Conservation (phyloP, 192 early-diverging fungal genomes). For the Backusella australiensis region DNA sequence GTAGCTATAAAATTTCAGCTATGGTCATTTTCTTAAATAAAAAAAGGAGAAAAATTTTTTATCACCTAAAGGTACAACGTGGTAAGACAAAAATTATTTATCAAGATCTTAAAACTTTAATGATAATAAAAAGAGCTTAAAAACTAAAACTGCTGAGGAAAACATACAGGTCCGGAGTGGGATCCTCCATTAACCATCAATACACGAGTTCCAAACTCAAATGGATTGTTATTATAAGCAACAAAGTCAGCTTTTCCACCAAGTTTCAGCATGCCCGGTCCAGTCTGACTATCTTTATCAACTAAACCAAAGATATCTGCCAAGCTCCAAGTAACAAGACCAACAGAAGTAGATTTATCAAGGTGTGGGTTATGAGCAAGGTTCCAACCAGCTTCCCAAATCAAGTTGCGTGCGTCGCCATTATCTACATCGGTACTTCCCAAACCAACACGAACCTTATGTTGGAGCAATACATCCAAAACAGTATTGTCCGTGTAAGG, state of each 20-base stretch:
- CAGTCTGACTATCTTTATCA: constrained; percentile 2
- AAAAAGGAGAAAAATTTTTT: neutral
- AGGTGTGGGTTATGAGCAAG: constrained; percentile 35
- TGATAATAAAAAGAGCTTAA: neutral
- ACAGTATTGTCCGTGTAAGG: constrained; percentile 48
- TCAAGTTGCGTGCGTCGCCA: constrained; percentile 58
- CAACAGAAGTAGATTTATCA: constrained; percentile 61
- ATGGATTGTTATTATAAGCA: constrained; percentile 63
- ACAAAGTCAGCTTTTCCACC: constrained; percentile 52
- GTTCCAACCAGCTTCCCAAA: constrained; percentile 73
- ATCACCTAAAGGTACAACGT: neutral
- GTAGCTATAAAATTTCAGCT: neutral
- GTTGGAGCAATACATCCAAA: constrained; percentile 48
- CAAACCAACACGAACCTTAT: constrained; percentile 59
- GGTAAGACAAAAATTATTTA: neutral
- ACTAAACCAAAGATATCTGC: constrained; percentile 62
- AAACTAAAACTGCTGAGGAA: neutral
- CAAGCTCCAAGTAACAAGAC: constrained; percentile 73
- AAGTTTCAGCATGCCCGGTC: constrained; percentile 19
- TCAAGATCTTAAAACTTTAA: neutral
- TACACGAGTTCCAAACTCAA: constrained; percentile 62
- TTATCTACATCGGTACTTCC: constrained; percentile 50
- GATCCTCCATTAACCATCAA: constrained; percentile 60
- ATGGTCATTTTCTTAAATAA: neutral
- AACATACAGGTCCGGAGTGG: constrained; percentile 23